Base-by-base conservation (phyloP, 2,329 filamentous ascomycete species). In the Alternaria gansuensis region DNA sequence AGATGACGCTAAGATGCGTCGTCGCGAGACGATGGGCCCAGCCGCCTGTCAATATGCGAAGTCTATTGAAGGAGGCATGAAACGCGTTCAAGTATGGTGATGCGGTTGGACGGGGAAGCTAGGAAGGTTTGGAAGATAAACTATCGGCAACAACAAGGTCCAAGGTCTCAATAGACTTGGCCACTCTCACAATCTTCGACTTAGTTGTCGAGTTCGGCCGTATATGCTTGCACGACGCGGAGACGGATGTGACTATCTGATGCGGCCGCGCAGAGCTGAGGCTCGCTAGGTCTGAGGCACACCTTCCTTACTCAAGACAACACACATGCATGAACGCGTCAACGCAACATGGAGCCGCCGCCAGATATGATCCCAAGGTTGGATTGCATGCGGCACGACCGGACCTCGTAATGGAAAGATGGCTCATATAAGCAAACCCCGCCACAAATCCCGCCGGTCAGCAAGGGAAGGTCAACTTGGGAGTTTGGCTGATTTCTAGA, bases 371-470 rank as follows among this genome's bases (percentile, higher is more conserved):
- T 51, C 51, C 37, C 37, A 40, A 8, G 37, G 21, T 24, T 40
- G 59, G 37, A 51, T 54, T 70, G 70, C 69, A 73, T 68, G 65
- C 68, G 59, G 65, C 67, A 64, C 62, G 64, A 65, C 53, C 59
- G 59, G 28, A 65, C 60, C 63, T 67, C 45, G 62, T 67, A 66
- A 69, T 65, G 67, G 64, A 53, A 39, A 52, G 57, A 46, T 48
- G 44, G 54, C 45, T 50, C 60, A 57, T 49, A 59, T 65, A 52
- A 66, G 61, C 66, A 60, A 70, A 71, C 70, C 73, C 73, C 73
- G 70, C 73, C 74, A 69, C 66, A 67, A 66, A 67, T 64, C 63
- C 57, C 29, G 29, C 41, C 55, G 62, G 67, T 67, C 62, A 63
- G 64, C 70, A 70, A 71, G 71, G 70, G 67, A 68, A 68, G 62